Base-by-base conservation (phyloP, 768 basidiomycete species). In the Leccinum subgranulosum region DNA sequence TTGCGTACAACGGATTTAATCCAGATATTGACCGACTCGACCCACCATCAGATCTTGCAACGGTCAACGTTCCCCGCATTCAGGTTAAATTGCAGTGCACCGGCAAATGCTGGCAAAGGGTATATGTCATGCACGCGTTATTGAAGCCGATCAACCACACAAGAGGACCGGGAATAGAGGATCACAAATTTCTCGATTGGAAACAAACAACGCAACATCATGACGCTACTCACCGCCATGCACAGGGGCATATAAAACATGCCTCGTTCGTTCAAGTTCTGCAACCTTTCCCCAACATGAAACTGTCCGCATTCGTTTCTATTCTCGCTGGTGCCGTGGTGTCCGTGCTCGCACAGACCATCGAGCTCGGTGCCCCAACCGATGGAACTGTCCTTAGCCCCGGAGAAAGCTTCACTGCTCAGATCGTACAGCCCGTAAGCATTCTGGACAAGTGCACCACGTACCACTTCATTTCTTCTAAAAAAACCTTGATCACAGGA, bases 321-420 rank as follows among this genome's bases (percentile, higher is more conserved):
- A 21, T 62, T 33, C 46, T 67, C 8, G 34, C 43, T 19, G 29
- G 53, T 12, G 59, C 45, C 9, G 58, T 49, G 7, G 58, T 49
- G 0, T 56, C 57, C 41, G 64, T 59, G 12, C 36, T 72, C 9
- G 63, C 64, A 7, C 69, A 73, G 60, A 72, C 70, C 1, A 73
- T 72, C 9, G 55, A 62, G 33, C 54, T 73, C 7, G 67, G 64
- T 25, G 5, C 45, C 29, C 71, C 71, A 15, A 53, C 59, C 6
- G n/a, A 63, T 3, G 69, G 71, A 14, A 33, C 58, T 6, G 50
- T 65, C 31, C 31, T 72, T 17, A 2, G 0, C 3, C 57, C 17
- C 12, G 70, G 70, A 19, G 6, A 65, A 33, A 49, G 29, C 12
- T 60, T 72, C 46, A 63, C 50, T 1, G 51, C 62, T 23, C 66